A percentile compares a stretch with the other conserved stretches of the same genome.
Conservation (phyloP, 176 grass and related monocot genomes). For the Metroxylon sagu region DNA sequence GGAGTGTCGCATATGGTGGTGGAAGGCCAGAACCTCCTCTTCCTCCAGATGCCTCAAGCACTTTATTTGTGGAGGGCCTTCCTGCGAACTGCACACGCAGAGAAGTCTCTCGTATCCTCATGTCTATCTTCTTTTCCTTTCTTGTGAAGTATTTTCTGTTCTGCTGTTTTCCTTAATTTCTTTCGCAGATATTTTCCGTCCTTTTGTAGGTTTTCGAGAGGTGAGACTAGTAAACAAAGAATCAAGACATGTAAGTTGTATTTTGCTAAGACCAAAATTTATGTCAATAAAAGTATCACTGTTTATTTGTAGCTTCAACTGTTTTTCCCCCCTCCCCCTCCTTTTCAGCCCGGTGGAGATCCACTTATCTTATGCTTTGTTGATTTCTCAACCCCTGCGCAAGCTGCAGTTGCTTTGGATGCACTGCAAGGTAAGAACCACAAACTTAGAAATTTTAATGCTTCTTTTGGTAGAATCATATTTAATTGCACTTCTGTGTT, state of each 20-base stretch:
- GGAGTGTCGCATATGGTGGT: conserved; percentile 49
- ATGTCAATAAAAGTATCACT: no score
- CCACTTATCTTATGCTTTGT: conserved; percentile 71
- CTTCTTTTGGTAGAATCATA: not conserved
- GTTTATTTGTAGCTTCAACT: not conserved
- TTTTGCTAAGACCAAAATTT: no score
- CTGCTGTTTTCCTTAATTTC: conserved; percentile 25
- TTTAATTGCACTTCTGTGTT: conserved; percentile 9
- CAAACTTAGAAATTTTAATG: conserved; percentile 9
- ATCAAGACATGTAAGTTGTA: conserved; percentile 68
- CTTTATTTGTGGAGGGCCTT: conserved; percentile 54
- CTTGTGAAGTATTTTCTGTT: no score
- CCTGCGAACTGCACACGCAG: conserved; percentile 40
- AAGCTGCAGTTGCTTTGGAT: conserved; percentile 41
- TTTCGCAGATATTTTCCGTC: conserved; percentile 64
- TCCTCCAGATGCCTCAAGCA: conserved; percentile 80
- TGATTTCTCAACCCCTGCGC: conserved; percentile 46
- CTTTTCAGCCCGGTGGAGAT: conserved; percentile 70
- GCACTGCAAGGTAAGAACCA: conserved; percentile 48
- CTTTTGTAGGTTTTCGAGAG: conserved; percentile 53
- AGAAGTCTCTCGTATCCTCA: conserved; percentile 70
- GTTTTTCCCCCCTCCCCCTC: not conserved
- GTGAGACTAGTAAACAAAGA: conserved; percentile 72
- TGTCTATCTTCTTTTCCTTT: no score
- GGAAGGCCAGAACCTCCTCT: conserved; percentile 61